Conservation (phyloP, 148 eudicot genomes). For the Diospyros lotus region DNA sequence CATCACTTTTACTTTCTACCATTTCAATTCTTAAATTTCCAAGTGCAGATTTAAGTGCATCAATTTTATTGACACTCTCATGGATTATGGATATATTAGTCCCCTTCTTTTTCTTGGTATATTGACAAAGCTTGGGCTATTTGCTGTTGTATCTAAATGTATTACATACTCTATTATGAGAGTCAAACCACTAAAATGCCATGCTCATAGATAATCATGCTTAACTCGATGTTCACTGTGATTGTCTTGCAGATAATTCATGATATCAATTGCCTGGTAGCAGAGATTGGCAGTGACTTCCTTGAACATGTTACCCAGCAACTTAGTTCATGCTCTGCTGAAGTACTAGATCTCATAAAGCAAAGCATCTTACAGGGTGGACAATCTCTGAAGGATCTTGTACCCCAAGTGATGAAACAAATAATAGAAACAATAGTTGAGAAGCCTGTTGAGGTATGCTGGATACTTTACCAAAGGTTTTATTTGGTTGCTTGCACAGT, state of each 20-base stretch:
- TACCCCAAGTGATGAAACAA: conserved; percentile 44
- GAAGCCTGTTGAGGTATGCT: conserved; percentile 77
- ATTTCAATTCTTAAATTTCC: background rate
- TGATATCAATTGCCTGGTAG: conserved; percentile 62
- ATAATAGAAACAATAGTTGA: conserved; percentile 64
- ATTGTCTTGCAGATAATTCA: conserved; percentile 67
- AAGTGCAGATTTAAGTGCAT: background rate
- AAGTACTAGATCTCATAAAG: conserved; percentile 70
- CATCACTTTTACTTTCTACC: background rate
- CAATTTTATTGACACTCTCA: background rate
- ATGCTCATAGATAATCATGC: background rate
- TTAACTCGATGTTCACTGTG: background rate
- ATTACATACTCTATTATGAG: background rate
- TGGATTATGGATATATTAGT: background rate
- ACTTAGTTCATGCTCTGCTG: conserved; percentile 70
- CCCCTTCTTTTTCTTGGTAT: background rate
- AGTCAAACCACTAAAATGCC: background rate
- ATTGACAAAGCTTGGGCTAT: background rate
- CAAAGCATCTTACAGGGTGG: conserved; percentile 80
- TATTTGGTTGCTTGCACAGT: background rate
- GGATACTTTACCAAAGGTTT: conserved; percentile 9
- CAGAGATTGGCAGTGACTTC: conserved; percentile 57
- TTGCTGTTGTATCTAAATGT: background rate
- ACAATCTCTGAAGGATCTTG: conserved; percentile 54
- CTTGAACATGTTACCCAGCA: conserved; percentile 50